phyloP scores from a whole-genome alignment of 139 green algal genomes.

The Gonium pectorale region DNA sequence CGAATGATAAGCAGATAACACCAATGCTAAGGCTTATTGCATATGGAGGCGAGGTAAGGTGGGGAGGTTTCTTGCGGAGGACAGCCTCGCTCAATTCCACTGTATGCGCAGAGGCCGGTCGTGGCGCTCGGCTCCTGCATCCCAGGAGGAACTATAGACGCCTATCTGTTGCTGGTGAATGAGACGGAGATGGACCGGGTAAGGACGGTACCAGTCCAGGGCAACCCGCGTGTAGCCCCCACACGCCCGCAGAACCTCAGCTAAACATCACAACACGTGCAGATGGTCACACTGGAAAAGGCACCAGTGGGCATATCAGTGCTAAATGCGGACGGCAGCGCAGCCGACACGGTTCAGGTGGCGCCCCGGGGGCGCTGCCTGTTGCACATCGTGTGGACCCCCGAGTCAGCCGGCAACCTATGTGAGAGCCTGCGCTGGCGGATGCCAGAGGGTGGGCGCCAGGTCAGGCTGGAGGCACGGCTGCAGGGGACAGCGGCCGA shows the following conservation, averaged over 20 bases:
- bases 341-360: neutral
- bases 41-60: constrained; percentile 10
- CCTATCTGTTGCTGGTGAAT: neutral
- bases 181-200: constrained; percentile 21
- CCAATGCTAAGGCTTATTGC: constrained; percentile 4
- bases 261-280: no score
- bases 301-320: neutral
- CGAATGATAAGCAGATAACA: no score
- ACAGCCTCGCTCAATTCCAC: neutral
- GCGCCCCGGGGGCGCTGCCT: neutral
- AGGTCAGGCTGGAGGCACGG: constrained; percentile 5
- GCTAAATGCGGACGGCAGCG: neutral
- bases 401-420: neutral
- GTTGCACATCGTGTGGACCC: neutral
- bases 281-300: constrained; percentile 7
- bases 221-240: no score
- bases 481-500: neutral
- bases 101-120: neutral
- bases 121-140: neutral
- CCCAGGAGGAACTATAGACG: neutral
- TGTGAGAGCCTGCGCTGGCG: constrained; percentile 20
- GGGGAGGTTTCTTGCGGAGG: neutral
- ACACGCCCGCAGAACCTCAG: no score
- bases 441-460: constrained; percentile 17
- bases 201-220: no score